Percentiles rank a stretch among this genome's conserved stretches.
These are phyloP conservation scores for Aspergillus hiratsukae DNA, from an alignment of 2,329 filamentous ascomycete genomes.

Conservation along the genomic window DNA sequence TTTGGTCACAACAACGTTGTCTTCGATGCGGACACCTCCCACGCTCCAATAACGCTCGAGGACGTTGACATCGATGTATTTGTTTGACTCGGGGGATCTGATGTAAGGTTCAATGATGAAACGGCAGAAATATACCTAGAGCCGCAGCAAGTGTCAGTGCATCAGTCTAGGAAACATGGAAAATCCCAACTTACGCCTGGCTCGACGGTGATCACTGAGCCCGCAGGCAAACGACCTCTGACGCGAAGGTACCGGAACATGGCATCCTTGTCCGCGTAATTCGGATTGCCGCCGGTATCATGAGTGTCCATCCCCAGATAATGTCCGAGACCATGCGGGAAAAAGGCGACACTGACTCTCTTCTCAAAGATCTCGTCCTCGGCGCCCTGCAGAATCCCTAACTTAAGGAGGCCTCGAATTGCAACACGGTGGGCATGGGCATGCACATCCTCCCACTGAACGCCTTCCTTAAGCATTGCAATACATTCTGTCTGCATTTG, in stretches of 20 bases:
- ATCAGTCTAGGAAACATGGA: background rate
- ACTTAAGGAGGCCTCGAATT: conserved; percentile 61
- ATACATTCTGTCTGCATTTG: conserved; percentile 78
- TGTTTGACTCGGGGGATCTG: conserved; percentile 63
- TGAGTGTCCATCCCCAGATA: conserved; percentile 92
- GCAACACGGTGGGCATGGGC: conserved; percentile 68
- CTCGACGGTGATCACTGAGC: conserved; percentile 88
- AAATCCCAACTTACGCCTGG: conserved; percentile 62
- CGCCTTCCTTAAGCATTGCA: conserved; percentile 61
- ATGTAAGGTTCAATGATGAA: conserved; percentile 84
- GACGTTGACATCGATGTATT: conserved; percentile 71
- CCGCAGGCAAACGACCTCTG: conserved; percentile 67
- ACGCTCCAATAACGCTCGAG: conserved; percentile 80
- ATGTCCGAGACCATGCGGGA: conserved; percentile 87
- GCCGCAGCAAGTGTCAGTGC: conserved; percentile 1
- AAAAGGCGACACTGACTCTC: conserved; percentile 82
- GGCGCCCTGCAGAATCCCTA: conserved; percentile 65
- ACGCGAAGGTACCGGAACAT: conserved; percentile 87
- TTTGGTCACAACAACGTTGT: conserved; percentile 77
- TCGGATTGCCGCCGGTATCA: conserved; percentile 73
- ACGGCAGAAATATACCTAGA: conserved; percentile 77
- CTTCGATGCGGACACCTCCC: conserved; percentile 89
- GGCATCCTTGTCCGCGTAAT: conserved; percentile 72
- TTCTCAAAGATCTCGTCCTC: conserved; percentile 70
- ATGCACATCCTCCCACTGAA: conserved; percentile 68